A percentile compares a stretch with the other conserved stretches of the same genome.
These are phyloP conservation scores for Cryphonectria naterciae DNA, from an alignment of 2,329 filamentous ascomycete genomes.

Conservation along the genomic window DNA sequence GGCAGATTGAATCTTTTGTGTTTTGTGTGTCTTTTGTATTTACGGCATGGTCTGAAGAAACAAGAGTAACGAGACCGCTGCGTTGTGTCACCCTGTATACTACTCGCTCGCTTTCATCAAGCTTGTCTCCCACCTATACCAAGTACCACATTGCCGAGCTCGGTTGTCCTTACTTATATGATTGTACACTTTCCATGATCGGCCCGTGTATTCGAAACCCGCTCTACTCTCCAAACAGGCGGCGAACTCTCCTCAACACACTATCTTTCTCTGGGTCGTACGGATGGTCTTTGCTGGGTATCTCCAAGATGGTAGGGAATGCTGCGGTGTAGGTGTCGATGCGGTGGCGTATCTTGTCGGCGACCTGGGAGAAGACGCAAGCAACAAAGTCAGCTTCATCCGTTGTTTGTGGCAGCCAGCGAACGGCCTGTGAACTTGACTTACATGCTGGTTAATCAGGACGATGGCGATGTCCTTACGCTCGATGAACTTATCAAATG, in stretches of 20 bases:
- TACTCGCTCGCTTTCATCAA: not conserved
- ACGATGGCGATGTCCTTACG: conserved; percentile 97
- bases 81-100: not conserved
- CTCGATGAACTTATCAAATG: conserved; percentile 87
- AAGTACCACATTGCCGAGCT: not conserved
- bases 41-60: conserved; percentile 2
- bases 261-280: conserved; percentile 99
- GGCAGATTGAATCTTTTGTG: not conserved
- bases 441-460: conserved; percentile 95
- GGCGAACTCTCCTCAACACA: conserved; percentile 82
- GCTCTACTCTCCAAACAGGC: conserved; percentile 68
- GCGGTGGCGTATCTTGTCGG: conserved; percentile 87
- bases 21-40: not conserved
- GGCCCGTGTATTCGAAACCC: not conserved
- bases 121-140: not conserved
- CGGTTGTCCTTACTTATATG: not conserved
- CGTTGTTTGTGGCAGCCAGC: not conserved
- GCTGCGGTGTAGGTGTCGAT: conserved; percentile 92
- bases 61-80: conserved; percentile 3
- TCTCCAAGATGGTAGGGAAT: conserved; percentile 95
- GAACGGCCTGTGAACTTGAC: conserved; percentile 34
- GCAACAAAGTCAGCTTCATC: not conserved
- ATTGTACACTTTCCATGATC: not conserved
- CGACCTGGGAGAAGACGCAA: conserved; percentile 65
- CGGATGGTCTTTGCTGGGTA: conserved; percentile 97